Evolutionary conservation across 768 basidiomycete species (phyloP), one percentile per base, ranked within the genome.

Genomic region (Calocybe cyanea): DNA sequence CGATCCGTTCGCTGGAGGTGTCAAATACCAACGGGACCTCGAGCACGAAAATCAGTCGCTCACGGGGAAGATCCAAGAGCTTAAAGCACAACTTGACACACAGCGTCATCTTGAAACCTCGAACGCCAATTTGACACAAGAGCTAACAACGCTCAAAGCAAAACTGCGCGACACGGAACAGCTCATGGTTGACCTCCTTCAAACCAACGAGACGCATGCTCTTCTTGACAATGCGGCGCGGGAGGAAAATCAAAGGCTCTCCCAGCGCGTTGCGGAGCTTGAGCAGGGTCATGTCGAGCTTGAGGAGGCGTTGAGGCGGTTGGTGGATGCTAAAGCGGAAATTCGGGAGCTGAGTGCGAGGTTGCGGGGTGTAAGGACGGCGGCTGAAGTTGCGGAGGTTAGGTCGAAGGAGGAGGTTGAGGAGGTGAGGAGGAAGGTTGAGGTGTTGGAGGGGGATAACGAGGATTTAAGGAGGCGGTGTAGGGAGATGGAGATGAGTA

Each of bases 101-200:
- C 59, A 62, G 18, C 52, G 51, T 40, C 55, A 57, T 34, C 46
- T 46, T 17, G 38, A 49, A 25, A 50, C 38, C 9, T 57, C 24
- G 18, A 52, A 56, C 35, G 63, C 63, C 7, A 57, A 57, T n/a
- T 60, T 66, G 28, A 48, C 55, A 0, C 50, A 49, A 20, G 63
- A 69, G 32, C 64, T 67, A 17, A 52, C 51, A 8, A 35, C 56
- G 11, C 53, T 70, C 1, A 48, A 60, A 7, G 48, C 53, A 2
- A 56, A 59, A 48, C 49, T 60, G 5, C 44, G 49, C 0, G 62
- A 66, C 23, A 54, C 61, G 37, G 66, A 66, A 42, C 61, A 66
- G 28, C 46, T 59, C 10, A 63, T 67, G 15, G 50, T 58, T 14
- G 58, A 62, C 41, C 34, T 70, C 2, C 55, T 60, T 2, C 61